A percentile compares a stretch with the other conserved stretches of the same genome.
Evolutionary conservation across 306 rosid species (phyloP).

Genomic region (Glycine soja): DNA sequence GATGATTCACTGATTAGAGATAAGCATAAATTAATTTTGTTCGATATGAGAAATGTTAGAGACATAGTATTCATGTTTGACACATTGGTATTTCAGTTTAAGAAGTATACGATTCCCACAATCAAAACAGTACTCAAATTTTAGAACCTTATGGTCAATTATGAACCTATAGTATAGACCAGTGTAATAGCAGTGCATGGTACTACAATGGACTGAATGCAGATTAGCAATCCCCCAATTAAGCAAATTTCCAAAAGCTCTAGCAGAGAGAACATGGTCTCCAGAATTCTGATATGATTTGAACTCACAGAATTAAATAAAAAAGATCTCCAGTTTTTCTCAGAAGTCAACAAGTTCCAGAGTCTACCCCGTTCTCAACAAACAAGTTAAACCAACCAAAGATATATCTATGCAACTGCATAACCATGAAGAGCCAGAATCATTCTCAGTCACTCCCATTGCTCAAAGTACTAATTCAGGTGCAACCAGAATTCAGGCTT

Average conservation of each 20-base stretch:
- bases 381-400: slow-evolving; percentile 23
- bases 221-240: not conserved
- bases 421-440: not conserved
- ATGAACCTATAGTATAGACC: not conserved
- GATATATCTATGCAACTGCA: not conserved
- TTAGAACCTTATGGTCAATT: slow-evolving; percentile 14
- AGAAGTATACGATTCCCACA: not conserved
- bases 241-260: not conserved
- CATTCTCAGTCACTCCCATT: slow-evolving; percentile 4
- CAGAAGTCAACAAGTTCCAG: slow-evolving; percentile 10
- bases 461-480: not conserved
- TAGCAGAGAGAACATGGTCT: not conserved
- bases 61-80: slow-evolving; percentile 17
- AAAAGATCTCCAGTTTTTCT: not conserved
- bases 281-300: slow-evolving; percentile 15
- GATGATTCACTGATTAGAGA: not conserved
- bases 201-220: not conserved
- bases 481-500: not conserved
- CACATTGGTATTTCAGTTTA: slow-evolving; percentile 27
- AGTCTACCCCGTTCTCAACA: not conserved
- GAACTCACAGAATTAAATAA: not conserved
- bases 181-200: slow-evolving; percentile 8
- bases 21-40: not conserved
- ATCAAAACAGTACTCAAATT: slow-evolving; percentile 15
- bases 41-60: not conserved